A percentile compares a stretch with the other conserved stretches of the same genome.
Evolutionary conservation across 192 early-diverging fungal species (phyloP).

Genomic region (Irineochytrium annulatum): DNA sequence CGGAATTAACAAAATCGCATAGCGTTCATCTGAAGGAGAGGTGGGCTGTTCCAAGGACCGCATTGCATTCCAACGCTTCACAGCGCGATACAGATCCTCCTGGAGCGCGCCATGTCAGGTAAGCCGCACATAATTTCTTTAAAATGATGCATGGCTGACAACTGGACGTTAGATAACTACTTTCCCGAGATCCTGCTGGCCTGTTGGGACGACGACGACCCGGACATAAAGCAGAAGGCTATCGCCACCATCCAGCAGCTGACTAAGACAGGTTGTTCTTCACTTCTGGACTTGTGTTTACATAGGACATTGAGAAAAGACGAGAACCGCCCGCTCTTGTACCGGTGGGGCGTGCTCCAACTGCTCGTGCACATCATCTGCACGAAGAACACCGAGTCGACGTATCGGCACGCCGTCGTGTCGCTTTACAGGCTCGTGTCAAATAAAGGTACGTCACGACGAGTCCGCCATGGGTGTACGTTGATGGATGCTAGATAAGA

Average conservation of each 20-base stretch:
- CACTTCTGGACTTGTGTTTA: constrained; percentile 1
- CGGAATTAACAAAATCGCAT: background rate
- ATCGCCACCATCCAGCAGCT: constrained; percentile 66
- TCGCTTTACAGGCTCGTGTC: constrained; percentile 66
- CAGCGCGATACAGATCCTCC: constrained; percentile 69
- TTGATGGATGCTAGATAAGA: constrained; percentile 39
- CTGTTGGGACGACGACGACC: constrained; percentile 36
- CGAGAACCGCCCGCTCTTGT: constrained; percentile 49
- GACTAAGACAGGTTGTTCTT: constrained; percentile 50
- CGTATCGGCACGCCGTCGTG: constrained; percentile 61
- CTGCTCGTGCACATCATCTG: constrained; percentile 54
- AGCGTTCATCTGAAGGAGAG: background rate
- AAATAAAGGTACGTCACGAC: constrained; percentile 44
- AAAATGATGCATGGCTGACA: too few species aligned
- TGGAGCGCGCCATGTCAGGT: constrained; percentile 70
- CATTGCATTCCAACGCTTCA: background rate
- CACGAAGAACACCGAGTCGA: constrained; percentile 46
- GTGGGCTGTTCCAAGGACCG: background rate
- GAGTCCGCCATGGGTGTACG: constrained; percentile 7
- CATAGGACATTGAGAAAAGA: constrained; percentile 43
- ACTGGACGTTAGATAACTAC: constrained; percentile 53
- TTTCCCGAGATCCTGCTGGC: constrained; percentile 54
- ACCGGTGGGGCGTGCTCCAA: constrained; percentile 56
- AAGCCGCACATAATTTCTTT: constrained; percentile 3
- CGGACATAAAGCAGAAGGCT: constrained; percentile 50